Percentiles rank a stretch among this genome's conserved stretches.
Evolutionary conservation across 495 filamentous ascomycete species (phyloP).

Genomic region (Talaromyces nanjingensis): DNA sequence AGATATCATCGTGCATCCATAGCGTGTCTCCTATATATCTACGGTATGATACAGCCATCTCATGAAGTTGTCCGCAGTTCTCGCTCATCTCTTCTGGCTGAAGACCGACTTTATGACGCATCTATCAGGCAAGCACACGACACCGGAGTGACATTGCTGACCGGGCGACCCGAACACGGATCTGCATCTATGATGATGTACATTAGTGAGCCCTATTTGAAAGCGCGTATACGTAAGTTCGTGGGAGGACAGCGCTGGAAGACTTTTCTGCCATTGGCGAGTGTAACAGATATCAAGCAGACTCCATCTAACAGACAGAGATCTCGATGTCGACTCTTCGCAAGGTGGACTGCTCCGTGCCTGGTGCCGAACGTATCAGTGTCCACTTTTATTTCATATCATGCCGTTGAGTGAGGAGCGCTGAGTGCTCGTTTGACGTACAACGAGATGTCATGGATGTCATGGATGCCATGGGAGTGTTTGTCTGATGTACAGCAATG

Average conservation of each 20-base stretch:
- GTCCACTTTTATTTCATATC: not conserved
- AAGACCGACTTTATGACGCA: not conserved
- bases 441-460: not conserved
- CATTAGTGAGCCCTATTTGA: not conserved
- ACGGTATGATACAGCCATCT: too few relatives aligned
- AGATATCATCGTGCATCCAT: not conserved
- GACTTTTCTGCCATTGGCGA: not conserved
- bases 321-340: not conserved
- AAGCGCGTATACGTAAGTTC: not conserved
- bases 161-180: not conserved
- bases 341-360: not conserved
- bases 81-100: not conserved
- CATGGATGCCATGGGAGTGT: not conserved
- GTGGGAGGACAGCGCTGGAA: not conserved
- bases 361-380: not conserved
- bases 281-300: not conserved
- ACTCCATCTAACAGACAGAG: not conserved
- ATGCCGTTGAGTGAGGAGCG: not conserved
- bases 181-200: not conserved
- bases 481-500: too few relatives aligned
- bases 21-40: not conserved
- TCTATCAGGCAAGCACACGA: not conserved
- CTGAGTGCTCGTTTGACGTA: not conserved
- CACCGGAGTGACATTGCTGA: not conserved
- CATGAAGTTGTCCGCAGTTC: not conserved